Base-by-base conservation (phyloP, 169 alveolate species). In the Plasmodium cynomolgi region DNA sequence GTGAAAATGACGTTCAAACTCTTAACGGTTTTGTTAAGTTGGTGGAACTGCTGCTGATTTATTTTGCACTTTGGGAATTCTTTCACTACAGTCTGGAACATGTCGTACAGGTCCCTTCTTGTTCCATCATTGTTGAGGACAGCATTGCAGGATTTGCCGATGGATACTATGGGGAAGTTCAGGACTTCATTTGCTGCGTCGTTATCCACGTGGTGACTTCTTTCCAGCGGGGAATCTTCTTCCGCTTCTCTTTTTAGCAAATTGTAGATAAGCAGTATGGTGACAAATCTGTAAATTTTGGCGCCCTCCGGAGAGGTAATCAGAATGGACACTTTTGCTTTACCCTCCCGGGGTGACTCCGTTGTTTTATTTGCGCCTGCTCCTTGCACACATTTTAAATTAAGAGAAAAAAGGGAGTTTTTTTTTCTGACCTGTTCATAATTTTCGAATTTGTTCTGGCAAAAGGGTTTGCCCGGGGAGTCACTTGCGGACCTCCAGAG, bases 221-320 rank as follows among this genome's bases (percentile, higher is more conserved):
- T 11, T 26, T 6, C 31, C n/a, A 68, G n/a, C 0, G 15, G 15
- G 17, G n/a, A 68, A 1, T 68, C 37, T 4, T 23, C 37, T 29
- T 20, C 31, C 15, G 77, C 11, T 68, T 26, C 6, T 9, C 31
- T 23, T 26, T 68, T 68, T 20, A 20, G n/a, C 41, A 86, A 50
- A 26, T 71, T 54, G 31, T 54, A 33, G 62, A 86, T 86, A 29
- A 86, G 74, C 81, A 86, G 62, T 75, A 77, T 37, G 29, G 81
- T 44, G 11, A 86, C 17, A 33, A 75, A 58, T 77, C 93, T 86
- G 31, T 86, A 86, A 33, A 86, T 86, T 58, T 75, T 86, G 47
- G 93, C 93, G 1, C 72, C 93, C 58, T 86, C 93, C 7, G 93
- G 93, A 34, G 93, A 86, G 11, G 93, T 86, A 54, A 86, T 86